These are phyloP conservation scores for Paspalum vaginatum DNA, from an alignment of 176 grass and related monocot species.

Conservation along the genomic window DNA sequence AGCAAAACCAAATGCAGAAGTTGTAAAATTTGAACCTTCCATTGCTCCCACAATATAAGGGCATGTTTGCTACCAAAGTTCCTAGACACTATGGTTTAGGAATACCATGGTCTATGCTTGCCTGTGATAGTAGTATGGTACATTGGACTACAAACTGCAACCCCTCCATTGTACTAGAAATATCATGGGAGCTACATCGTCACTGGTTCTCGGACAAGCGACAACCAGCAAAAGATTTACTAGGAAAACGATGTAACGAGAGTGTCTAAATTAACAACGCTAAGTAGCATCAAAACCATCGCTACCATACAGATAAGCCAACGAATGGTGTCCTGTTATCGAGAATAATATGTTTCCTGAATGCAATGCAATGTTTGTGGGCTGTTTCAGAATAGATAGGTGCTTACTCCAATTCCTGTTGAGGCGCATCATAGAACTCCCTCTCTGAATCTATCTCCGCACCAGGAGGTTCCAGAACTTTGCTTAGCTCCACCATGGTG, in stretches of 20 bases:
- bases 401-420: slow-evolving; percentile 83
- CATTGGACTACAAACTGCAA: background rate
- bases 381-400: slow-evolving; percentile 2
- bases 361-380: background rate
- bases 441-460: slow-evolving; percentile 84
- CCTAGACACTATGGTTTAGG: no score
- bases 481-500: slow-evolving; percentile 93
- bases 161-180: background rate
- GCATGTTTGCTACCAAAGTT: no score
- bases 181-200: background rate
- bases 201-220: background rate
- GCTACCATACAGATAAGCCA: background rate
- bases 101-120: no score
- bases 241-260: background rate
- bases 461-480: slow-evolving; percentile 73
- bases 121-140: background rate
- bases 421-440: slow-evolving; percentile 71
- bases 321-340: background rate
- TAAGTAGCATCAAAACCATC: background rate
- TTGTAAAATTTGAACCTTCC: background rate
- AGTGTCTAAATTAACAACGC: background rate
- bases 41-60: background rate
- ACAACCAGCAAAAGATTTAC: slow-evolving; percentile 2
- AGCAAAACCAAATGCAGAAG: background rate
- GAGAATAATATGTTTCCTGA: slow-evolving; percentile 24